phyloP scores from a whole-genome alignment of 164 flowering plant species.

The Taxillus chinensis region DNA sequence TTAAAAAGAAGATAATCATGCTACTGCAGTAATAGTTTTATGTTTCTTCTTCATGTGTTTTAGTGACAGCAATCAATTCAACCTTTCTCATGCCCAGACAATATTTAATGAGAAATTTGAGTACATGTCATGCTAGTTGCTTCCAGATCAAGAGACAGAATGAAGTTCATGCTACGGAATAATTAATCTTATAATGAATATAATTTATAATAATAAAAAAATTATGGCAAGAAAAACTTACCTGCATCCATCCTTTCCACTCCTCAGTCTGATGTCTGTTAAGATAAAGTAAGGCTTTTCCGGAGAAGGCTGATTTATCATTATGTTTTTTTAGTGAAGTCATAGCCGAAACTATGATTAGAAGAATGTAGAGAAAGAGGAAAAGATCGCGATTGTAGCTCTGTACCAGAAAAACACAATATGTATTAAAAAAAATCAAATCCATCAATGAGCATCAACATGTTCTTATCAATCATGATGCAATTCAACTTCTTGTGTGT shows the following conservation, averaged over 20 bases:
- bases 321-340: slow-evolving; percentile 86
- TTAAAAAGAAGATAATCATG: too few relatives aligned
- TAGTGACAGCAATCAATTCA: too few relatives aligned
- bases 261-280: slow-evolving; percentile 99
- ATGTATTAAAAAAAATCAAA: not conserved
- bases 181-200: too few relatives aligned
- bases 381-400: slow-evolving; percentile 91
- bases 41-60: too few relatives aligned
- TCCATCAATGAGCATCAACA: not conserved
- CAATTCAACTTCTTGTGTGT: too few relatives aligned
- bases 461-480: not conserved
- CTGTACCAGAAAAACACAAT: slow-evolving; percentile 37
- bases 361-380: slow-evolving; percentile 73
- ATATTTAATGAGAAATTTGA: too few relatives aligned
- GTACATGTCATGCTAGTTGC: too few relatives aligned
- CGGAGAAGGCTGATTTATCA: slow-evolving; percentile 85
- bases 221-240: slow-evolving; percentile 16
- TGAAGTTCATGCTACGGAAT: too few relatives aligned
- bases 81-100: too few relatives aligned
- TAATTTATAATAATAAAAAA: too few relatives aligned
- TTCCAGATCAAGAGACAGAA: too few relatives aligned
- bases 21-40: too few relatives aligned
- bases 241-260: slow-evolving; percentile 99
- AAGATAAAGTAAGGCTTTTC: slow-evolving; percentile 70
- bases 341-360: slow-evolving; percentile 76